Evolutionary conservation across 192 early-diverging fungal species (phyloP).

Genomic region (Mortierella claussenii): DNA sequence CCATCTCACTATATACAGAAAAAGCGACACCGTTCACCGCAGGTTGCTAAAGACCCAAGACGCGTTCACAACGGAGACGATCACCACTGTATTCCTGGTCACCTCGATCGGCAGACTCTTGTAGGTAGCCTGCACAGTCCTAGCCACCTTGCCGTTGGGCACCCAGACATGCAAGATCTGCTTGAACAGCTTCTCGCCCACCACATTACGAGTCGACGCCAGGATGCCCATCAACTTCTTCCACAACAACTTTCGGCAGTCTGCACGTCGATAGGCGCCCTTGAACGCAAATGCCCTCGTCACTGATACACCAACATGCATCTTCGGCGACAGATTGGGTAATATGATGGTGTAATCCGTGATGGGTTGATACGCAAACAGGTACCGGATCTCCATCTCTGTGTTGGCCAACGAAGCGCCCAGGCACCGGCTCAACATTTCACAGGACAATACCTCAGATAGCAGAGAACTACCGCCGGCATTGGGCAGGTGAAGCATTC

Average conservation of each 20-base stretch:
- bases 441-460: constrained; percentile 60
- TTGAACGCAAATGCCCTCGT: constrained; percentile 59
- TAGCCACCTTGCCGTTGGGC: constrained; percentile 53
- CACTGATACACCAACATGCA: constrained; percentile 57
- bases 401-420: constrained; percentile 58
- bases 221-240: constrained; percentile 57
- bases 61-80: constrained; percentile 51
- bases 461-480: constrained; percentile 59
- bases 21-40: constrained; percentile 8
- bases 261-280: constrained; percentile 43
- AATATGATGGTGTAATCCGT: constrained; percentile 59
- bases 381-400: constrained; percentile 62
- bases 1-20: too few relatives aligned
- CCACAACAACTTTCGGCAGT: constrained; percentile 51
- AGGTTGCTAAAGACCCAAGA: constrained; percentile 53
- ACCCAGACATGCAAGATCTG: constrained; percentile 67
- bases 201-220: constrained; percentile 53
- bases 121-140: constrained; percentile 51
- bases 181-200: constrained; percentile 52
- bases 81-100: constrained; percentile 52
- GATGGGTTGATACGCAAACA: constrained; percentile 54
- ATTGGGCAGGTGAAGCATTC: constrained; percentile 56
- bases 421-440: constrained; percentile 55
- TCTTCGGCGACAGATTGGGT: constrained; percentile 34
- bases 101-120: constrained; percentile 27